Conservation (phyloP, 345 rosid genomes). For the Eucalyptus lansdowneana region DNA sequence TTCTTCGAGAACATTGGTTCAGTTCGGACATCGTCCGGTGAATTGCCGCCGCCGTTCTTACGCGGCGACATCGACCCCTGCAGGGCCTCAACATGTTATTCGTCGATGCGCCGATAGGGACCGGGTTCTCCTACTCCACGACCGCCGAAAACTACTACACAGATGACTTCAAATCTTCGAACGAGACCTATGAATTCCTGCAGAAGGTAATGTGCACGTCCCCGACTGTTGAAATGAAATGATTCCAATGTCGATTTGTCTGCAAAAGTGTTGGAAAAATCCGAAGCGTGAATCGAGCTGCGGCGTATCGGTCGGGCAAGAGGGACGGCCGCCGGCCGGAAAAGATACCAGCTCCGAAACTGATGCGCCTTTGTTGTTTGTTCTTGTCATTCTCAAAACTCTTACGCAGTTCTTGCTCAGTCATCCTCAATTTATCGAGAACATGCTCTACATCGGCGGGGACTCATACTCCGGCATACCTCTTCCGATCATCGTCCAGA, state of each 20-base stretch:
- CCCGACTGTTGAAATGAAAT: neutral
- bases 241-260: neutral
- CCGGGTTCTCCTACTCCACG: constrained; percentile 20
- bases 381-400: neutral
- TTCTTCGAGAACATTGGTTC: neutral
- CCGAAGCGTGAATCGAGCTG: neutral
- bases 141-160: constrained; percentile 3
- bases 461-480: constrained; percentile 28
- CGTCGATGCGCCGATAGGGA: constrained; percentile 18
- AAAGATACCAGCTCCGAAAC: neutral
- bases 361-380: neutral
- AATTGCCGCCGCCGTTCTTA: neutral
- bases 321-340: neutral
- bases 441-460: constrained; percentile 18
- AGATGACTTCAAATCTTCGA: neutral
- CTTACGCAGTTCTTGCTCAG: constrained; percentile 2
- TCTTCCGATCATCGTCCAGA: constrained; percentile 12
- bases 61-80: neutral
- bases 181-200: constrained; percentile 6
- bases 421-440: constrained; percentile 9
- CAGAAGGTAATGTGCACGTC: neutral
- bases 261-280: neutral
- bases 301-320: neutral
- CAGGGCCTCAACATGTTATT: constrained; percentile 9
- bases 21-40: neutral